Conservation (phyloP, 805 yeast genomes). For the Maudiozyma turicensis region DNA sequence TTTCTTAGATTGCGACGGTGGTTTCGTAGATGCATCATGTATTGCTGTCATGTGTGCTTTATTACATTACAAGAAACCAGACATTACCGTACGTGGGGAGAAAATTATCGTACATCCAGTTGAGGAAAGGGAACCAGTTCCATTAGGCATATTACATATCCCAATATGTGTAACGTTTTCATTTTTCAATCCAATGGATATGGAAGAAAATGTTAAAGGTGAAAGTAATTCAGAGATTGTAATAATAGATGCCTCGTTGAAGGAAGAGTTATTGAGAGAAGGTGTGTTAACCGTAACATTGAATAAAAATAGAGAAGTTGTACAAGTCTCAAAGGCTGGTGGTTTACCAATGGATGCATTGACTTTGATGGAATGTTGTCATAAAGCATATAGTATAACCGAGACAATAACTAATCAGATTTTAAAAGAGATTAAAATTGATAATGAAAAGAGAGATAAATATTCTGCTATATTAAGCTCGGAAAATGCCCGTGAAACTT, state of each 20-base stretch:
- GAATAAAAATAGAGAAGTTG: conserved; percentile 82
- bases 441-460: conserved; percentile 39
- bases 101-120: conserved; percentile 57
- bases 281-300: conserved; percentile 79
- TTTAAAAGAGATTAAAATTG: conserved; percentile 42
- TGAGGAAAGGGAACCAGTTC: conserved; percentile 79
- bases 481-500: conserved; percentile 25
- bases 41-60: conserved; percentile 83
- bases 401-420: conserved; percentile 57
- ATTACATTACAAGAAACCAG: conserved; percentile 76
- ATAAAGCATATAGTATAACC: conserved; percentile 55
- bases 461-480: conserved; percentile 25
- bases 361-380: conserved; percentile 56
- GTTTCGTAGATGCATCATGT: conserved; percentile 82
- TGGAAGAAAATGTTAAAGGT: conserved; percentile 64
- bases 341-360: conserved; percentile 75
- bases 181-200: conserved; percentile 61
- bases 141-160: conserved; percentile 74
- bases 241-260: conserved; percentile 63
- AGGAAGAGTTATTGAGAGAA: conserved; percentile 67
- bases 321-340: conserved; percentile 85
- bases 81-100: conserved; percentile 61
- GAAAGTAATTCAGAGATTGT: conserved; percentile 49
- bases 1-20: conserved; percentile 85
- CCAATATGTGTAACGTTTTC: conserved; percentile 87